Conservation (phyloP, 352 stramenopile species). For the Pythium myriotylum region DNA sequence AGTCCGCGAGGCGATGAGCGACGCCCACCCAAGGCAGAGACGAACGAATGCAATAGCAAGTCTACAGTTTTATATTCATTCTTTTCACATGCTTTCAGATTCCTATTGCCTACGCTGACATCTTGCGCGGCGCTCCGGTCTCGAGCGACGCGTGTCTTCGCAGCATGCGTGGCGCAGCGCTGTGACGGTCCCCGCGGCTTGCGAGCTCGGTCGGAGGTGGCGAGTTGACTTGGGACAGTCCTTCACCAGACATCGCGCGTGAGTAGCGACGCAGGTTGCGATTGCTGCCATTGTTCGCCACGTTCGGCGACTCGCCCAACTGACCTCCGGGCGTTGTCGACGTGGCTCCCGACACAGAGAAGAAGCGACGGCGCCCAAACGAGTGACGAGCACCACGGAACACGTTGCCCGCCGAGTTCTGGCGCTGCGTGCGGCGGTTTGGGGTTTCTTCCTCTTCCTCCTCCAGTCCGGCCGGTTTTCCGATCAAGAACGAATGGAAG, state of each 20-base stretch:
- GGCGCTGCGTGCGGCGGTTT: slow-evolving; percentile 10
- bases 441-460: background rate
- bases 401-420: slow-evolving; percentile 60
- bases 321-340: background rate
- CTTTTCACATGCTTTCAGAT: background rate
- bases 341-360: slow-evolving; percentile 32
- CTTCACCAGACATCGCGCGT: slow-evolving; percentile 21
- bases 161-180: slow-evolving; percentile 8
- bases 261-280: slow-evolving; percentile 19
- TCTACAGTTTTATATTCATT: slow-evolving; percentile 19
- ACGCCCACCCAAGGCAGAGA: slow-evolving; percentile 24
- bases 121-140: slow-evolving; percentile 9
- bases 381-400: slow-evolving; percentile 68
- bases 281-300: slow-evolving; percentile 12
- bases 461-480: background rate
- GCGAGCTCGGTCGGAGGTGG: background rate
- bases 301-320: background rate
- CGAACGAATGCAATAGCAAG: background rate
- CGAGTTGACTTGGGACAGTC: background rate
- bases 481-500: slow-evolving; percentile 2
- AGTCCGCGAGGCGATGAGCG: slow-evolving; percentile 6
- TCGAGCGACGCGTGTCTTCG: slow-evolving; percentile 9
- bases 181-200: slow-evolving; percentile 7
- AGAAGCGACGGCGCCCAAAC: slow-evolving; percentile 53
- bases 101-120: slow-evolving; percentile 16